phyloP scores from a whole-genome alignment of 1,284 basidiomycete genomes.

The Puccinia polysora region DNA sequence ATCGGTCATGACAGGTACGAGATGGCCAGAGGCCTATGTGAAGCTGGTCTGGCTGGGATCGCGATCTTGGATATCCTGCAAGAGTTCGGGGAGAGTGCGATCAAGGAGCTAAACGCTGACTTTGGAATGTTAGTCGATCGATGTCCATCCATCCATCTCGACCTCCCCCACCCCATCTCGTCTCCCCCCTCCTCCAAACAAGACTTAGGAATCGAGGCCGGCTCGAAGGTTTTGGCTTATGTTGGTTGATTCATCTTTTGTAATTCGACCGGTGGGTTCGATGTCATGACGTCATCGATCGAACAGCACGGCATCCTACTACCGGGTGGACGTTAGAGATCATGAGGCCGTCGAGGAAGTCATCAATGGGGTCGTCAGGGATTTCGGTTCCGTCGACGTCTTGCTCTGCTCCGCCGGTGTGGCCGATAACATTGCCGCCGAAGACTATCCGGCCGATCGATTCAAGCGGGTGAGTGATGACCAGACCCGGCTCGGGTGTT shows the following conservation, averaged over 20 bases:
- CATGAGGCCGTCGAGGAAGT: conserved; percentile 40
- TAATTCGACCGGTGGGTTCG: background rate
- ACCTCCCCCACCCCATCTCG: background rate
- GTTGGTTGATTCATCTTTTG: background rate
- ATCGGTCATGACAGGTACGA: conserved; percentile 24
- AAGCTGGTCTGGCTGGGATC: conserved; percentile 44
- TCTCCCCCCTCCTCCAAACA: background rate
- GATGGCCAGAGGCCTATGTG: conserved; percentile 42
- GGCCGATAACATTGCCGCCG: conserved; percentile 44
- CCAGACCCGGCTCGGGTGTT: no score
- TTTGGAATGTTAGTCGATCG: conserved; percentile 17
- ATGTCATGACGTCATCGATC: no score
- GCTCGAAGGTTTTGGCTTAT: background rate
- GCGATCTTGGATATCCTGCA: conserved; percentile 44
- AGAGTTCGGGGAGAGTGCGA: conserved; percentile 42
- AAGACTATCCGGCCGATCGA: conserved; percentile 43
- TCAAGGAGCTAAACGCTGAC: conserved; percentile 36
- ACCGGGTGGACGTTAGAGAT: conserved; percentile 40
- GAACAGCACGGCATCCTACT: conserved; percentile 41
- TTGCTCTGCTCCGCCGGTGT: conserved; percentile 45
- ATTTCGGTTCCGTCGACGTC: conserved; percentile 35
- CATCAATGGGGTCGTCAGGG: conserved; percentile 38
- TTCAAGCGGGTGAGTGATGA: conserved; percentile 39
- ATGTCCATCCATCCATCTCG: background rate
- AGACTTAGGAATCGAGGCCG: background rate